Conservation (phyloP, 306 rosid species). For the Benincasa hispida region DNA sequence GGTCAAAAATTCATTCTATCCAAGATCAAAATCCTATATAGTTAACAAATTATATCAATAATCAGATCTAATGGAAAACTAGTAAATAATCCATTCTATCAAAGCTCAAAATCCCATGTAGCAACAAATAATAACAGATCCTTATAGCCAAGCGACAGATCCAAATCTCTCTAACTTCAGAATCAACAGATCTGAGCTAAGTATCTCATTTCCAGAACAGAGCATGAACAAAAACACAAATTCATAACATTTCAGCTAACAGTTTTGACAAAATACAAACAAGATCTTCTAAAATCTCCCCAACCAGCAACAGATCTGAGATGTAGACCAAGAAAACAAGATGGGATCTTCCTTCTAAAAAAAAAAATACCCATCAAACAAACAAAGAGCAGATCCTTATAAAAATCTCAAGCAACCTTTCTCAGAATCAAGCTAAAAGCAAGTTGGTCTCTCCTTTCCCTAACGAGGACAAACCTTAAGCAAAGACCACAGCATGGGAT, state of each 20-base stretch:
- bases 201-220: neutral
- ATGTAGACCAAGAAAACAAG: neutral
- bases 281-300: neutral
- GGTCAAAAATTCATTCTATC: neutral
- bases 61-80: neutral
- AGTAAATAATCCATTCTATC: neutral
- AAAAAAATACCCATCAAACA: neutral
- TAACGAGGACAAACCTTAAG: constrained; percentile 2
- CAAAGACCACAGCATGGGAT: neutral
- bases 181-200: neutral
- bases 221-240: neutral
- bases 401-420: neutral
- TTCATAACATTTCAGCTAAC: neutral
- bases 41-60: neutral
- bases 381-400: neutral
- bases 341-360: neutral
- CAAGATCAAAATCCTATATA: neutral
- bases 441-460: neutral
- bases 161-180: neutral
- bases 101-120: neutral
- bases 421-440: neutral
- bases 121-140: neutral
- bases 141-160: neutral
- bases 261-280: neutral
- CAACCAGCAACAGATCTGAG: neutral